Conservation (phyloP, 2,329 filamentous ascomycete genomes). For the Pestalotiopsis sp. region DNA sequence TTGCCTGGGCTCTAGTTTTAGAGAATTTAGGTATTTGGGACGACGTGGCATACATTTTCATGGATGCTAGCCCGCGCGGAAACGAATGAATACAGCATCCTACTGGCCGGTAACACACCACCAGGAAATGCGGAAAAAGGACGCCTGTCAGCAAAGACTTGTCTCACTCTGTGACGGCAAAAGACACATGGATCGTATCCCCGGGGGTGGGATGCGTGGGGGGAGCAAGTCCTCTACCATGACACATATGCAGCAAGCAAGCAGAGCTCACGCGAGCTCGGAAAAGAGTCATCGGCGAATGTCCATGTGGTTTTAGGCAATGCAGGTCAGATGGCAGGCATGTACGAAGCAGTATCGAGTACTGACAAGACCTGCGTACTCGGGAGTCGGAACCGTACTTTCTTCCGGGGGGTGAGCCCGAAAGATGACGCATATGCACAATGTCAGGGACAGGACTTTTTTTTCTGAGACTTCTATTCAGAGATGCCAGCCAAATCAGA, state of each 20-base stretch:
- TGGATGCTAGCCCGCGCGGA: background rate
- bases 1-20: background rate
- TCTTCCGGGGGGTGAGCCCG: background rate
- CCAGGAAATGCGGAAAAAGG: background rate
- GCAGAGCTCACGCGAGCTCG: background rate
- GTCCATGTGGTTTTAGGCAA: background rate
- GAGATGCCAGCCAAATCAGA: no score
- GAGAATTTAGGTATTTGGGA: background rate
- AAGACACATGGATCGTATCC: background rate
- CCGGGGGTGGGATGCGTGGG: background rate
- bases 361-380: background rate
- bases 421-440: background rate
- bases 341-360: background rate
- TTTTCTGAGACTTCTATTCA: background rate
- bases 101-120: background rate
- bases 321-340: background rate
- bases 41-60: background rate
- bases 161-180: background rate
- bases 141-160: background rate
- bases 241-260: background rate
- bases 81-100: background rate
- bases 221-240: background rate
- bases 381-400: background rate
- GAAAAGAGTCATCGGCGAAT: background rate
- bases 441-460: background rate